Percentiles rank a stretch among this genome's conserved stretches.
Conservation (phyloP, 768 basidiomycete genomes). For the Podaxis rugospora region DNA sequence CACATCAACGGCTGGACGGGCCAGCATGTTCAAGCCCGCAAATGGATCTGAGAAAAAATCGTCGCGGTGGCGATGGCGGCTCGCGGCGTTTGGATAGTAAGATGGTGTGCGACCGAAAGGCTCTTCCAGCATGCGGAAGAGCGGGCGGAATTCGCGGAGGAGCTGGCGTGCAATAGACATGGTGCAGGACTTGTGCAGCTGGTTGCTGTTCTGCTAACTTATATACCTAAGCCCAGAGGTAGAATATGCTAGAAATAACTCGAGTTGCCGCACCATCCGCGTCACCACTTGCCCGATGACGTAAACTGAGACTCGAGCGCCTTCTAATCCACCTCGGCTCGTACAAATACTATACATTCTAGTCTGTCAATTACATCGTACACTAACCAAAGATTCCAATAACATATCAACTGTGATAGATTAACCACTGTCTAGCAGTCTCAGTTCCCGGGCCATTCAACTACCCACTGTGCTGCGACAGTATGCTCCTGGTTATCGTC, state of each 20-base stretch:
- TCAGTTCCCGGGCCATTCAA: conserved; percentile 58
- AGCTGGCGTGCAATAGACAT: conserved; percentile 70
- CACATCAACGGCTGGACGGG: conserved; percentile 62
- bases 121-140: conserved; percentile 76
- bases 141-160: conserved; percentile 65
- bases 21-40: conserved; percentile 16
- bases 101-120: conserved; percentile 41
- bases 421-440: background rate
- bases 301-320: background rate
- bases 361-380: conserved; percentile 10
- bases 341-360: conserved; percentile 2
- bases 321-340: background rate
- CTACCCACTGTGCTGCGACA: conserved; percentile 76
- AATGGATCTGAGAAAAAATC: conserved; percentile 46
- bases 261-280: too few species aligned
- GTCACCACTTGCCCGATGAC: background rate
- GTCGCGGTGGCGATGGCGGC: conserved; percentile 1
- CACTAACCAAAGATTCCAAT: conserved; percentile 1
- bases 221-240: background rate
- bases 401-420: conserved; percentile 7
- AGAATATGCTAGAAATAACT: conserved; percentile 1
- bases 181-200: conserved; percentile 8
- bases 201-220: background rate
- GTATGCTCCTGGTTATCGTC: conserved; percentile 80
- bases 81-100: background rate